Base-by-base conservation (phyloP, 148 eudicot species). In the Rhododendron kiyosumense region DNA sequence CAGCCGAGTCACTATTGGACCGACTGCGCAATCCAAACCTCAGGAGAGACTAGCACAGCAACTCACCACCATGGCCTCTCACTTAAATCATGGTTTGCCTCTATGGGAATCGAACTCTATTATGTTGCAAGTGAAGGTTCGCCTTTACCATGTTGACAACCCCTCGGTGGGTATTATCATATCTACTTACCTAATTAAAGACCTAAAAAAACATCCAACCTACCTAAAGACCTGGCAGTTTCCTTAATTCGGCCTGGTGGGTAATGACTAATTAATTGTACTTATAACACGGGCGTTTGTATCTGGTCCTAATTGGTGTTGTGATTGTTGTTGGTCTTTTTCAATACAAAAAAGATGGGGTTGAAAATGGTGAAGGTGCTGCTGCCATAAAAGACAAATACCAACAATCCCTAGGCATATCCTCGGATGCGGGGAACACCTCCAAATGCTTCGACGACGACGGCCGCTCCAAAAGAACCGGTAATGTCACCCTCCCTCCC, bases 381-480 rank as follows among this genome's bases (percentile, higher is more conserved):
- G 78, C 83, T 24, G 59, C 85, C 63, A 83, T 67, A 32, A 81
- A 15, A 30, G 43, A 57, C 9, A 81, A 38, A 30, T 48, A 84
- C 32, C 57, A 88, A 87, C 91, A 86, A 71, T 84, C 83, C 85
- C 87, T 59, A 78, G 82, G 85, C 52, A 67, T 89, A 81, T 89
- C 92, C 51, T 54, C 84, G 41, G 88, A 83, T 26, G 81, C 87
- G 51, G 78, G 84, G 36, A 87, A 12, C 17, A 69, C 88, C 22
- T 89, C 91, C 82, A 88, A 81, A 59, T 85, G 74, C 83, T 86
- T 90, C 85, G 93, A 92, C 48, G 92, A 92, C 22, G 93, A 92
- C 81, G 93, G 93, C 36, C 93, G 92, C 48, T 87, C 83, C 87
- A 86, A 89, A 88, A 81, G 93, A 85, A 89, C 91, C 63, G 93